phyloP scores from a whole-genome alignment of 1,284 basidiomycete genomes.

The Ceratobasidium sp. region DNA sequence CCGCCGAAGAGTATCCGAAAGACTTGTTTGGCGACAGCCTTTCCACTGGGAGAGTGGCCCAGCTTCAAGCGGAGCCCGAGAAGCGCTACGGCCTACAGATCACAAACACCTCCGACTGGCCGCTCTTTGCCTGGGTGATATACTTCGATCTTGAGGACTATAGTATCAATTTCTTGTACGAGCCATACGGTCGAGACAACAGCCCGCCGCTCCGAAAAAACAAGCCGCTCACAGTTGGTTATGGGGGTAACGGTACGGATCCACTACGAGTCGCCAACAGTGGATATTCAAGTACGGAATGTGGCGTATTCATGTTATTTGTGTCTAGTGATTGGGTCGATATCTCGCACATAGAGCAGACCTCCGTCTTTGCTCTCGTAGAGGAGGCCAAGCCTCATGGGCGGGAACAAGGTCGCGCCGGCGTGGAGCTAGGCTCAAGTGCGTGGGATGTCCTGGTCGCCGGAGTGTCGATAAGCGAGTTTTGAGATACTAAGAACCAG shows the following conservation, averaged over 20 bases:
- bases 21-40: conserved; percentile 24
- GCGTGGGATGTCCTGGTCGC: too few relatives aligned
- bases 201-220: background rate
- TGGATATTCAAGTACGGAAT: background rate
- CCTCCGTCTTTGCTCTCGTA: background rate
- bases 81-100: conserved; percentile 25
- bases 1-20: background rate
- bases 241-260: background rate
- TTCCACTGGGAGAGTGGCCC: background rate
- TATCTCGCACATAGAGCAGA: conserved; percentile 17
- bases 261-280: conserved; percentile 3
- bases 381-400: too few relatives aligned
- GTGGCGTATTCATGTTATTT: conserved; percentile 21
- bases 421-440: too few relatives aligned
- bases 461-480: too few relatives aligned
- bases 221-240: conserved; percentile 7
- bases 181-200: background rate
- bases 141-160: conserved; percentile 39
- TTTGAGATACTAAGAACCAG: too few relatives aligned
- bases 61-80: background rate
- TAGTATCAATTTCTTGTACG: conserved; percentile 26
- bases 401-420: too few relatives aligned
- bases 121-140: conserved; percentile 16
- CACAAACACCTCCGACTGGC: conserved; percentile 2
- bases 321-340: conserved; percentile 25